Evolutionary conservation across 2,329 filamentous ascomycete species (phyloP), one percentile per base, ranked within the genome.

Genomic region (Fusarium annulatum): DNA sequence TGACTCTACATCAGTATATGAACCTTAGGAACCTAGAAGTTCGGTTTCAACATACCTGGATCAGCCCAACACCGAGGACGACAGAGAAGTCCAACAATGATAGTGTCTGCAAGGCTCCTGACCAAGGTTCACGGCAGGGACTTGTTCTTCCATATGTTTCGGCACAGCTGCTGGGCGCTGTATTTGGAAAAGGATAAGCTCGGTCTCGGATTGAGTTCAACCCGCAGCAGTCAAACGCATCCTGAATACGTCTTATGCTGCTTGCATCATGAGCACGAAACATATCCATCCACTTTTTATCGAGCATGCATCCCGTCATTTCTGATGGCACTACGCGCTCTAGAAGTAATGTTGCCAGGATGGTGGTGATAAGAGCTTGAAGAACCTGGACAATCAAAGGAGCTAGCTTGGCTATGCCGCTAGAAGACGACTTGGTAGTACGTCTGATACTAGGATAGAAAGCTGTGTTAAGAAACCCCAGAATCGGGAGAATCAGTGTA

Each of bases 151-250:
- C 83, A 71, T 85, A 90, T 9, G 84, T 80, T 51, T 83, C 78
- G 9, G 81, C 73, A 76, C 91, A 92, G 56, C 57, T 76, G 73
- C 58, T 80, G 71, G 61, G 82, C 63, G 60, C 67, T 42, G 57
- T 58, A 2, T 61, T 70, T 0, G 84, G 84, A 66, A 92, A 93
- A 0, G 92, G 92, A 84, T 87, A 93, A 0, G 88, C 87, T 73
- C 87, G 88, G 76, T 94, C 91, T 36, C 78, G 80, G 34, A 89
- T 78, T 9, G 84, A 86, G 62, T 85, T 85, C 39, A 93, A 84
- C 1, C 92, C 92, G 73, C 92, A 94, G 82, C 92, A 94, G 12
- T 87, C 78, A 38, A 93, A 86, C 0, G 86, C 80, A 77, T 94
- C 90, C 76, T 94, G 92, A 57, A 94, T 91, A 4, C 82, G 80